These are phyloP conservation scores for Serendipita sp. DNA, from an alignment of 768 basidiomycete species.

Conservation along the genomic window DNA sequence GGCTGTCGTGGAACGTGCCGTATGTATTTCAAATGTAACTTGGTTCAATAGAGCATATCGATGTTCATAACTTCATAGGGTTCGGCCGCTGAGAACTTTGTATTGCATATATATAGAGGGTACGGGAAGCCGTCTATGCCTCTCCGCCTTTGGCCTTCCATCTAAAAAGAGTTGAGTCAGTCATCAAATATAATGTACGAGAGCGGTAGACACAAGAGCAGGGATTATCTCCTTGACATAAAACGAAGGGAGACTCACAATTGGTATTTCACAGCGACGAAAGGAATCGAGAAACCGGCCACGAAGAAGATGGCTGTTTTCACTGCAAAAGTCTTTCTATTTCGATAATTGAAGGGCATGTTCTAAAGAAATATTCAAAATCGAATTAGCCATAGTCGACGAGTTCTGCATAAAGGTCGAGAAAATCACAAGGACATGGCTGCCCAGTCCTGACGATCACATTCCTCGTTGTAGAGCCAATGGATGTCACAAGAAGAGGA, in stretches of 20 bases:
- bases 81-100: too few species aligned
- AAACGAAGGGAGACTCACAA: neutral
- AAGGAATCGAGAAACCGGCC: conserved; percentile 5
- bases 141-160: neutral
- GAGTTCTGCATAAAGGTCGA: neutral
- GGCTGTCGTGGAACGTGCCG: too few species aligned
- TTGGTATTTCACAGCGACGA: conserved; percentile 6
- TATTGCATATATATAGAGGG: too few species aligned
- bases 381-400: neutral
- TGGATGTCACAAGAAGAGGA: too few species aligned
- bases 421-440: neutral
- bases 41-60: too few species aligned
- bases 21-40: too few species aligned
- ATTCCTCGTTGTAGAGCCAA: too few species aligned
- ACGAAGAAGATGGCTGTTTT: conserved; percentile 2
- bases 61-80: too few species aligned
- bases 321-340: conserved; percentile 6
- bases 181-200: too few species aligned
- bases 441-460: too few species aligned
- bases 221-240: too few species aligned
- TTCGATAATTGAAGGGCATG: conserved; percentile 9
- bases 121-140: neutral
- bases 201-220: too few species aligned
- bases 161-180: neutral
- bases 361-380: neutral